Evolutionary conservation across 1,139 yeast species (phyloP), one percentile per base, ranked within the genome.

Genomic region (Yamadazyma trypodendri): DNA sequence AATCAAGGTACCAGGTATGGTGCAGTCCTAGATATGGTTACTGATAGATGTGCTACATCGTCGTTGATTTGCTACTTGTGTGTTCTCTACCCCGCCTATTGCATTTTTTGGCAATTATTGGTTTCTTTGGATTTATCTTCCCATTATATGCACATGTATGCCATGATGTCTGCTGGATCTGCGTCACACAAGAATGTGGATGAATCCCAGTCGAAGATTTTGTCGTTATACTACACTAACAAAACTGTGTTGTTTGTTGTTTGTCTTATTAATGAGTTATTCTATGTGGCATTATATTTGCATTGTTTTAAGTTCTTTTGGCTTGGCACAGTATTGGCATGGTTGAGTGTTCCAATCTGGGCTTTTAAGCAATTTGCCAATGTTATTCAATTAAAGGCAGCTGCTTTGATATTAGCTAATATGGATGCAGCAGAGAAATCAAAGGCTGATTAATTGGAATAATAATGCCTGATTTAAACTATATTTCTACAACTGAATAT

Each of bases 61-160:
- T 85, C 96, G 16, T 73, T 94, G 54, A 81, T 89, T 50, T 89
- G 95, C 58, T 92, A 79, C 61, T 72, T 94, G 43, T 79, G 94
- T 51, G 81, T 86, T 31, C 72, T 86, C 37, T 90, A 87, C 56
- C 97, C 97, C 8, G 42, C 54, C 14, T 76, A 60, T 55, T 70
- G 71, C 40, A 63, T 85, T 13, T 54, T 82, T n/a, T 90, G 94
- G 82, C 99, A 94, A 65, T 55, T 86, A 23, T 70, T 92, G 52
- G 81, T 89, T 39, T 84, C 94, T 20, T 69, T 92, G 53, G 99
- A 94, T 62, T 75, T 94, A 55, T 90, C 97, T 2, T 84, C 95
- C 40, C 99, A 94, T 59, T 94, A 94, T 66, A 87, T 94, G 85
- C 98, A 94, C 69, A 92, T 94, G 98, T 90, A 90, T 61, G 96